Conservation (phyloP, 2,329 filamentous ascomycete genomes). For the Coniella vitis region DNA sequence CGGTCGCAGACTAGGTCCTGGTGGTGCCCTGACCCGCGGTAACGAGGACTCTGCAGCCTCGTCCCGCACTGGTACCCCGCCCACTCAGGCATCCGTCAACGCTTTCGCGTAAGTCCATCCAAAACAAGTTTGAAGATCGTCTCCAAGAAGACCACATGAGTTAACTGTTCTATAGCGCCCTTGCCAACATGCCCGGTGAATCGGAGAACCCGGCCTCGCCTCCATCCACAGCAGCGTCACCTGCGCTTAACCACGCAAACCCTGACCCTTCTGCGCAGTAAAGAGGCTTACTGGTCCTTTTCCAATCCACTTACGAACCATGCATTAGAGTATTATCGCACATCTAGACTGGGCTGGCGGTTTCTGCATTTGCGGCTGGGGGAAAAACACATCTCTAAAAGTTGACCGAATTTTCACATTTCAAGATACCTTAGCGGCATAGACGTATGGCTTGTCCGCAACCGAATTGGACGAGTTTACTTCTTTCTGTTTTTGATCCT, state of each 20-base stretch:
- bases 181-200: conserved; percentile 48
- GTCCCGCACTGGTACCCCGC: conserved; percentile 84
- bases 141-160: background rate
- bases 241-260: conserved; percentile 56
- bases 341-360: conserved; percentile 43
- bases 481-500: conserved; percentile 8
- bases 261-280: conserved; percentile 44
- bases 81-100: conserved; percentile 58
- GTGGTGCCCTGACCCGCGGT: conserved; percentile 62
- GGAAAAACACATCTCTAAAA: conserved; percentile 42
- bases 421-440: conserved; percentile 45
- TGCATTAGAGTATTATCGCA: conserved; percentile 38
- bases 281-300: conserved; percentile 40
- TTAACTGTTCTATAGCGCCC: conserved; percentile 38
- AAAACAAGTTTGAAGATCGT: background rate
- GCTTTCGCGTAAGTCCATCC: conserved; percentile 73
- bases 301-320: conserved; percentile 25
- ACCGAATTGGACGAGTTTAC: conserved; percentile 23
- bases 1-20: conserved; percentile 71
- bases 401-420: conserved; percentile 33
- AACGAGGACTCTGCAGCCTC: conserved; percentile 82
- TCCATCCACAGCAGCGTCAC: conserved; percentile 61
- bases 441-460: conserved; percentile 34
- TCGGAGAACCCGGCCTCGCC: conserved; percentile 61
- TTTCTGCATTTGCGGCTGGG: conserved; percentile 43